phyloP scores from a whole-genome alignment of 352 stramenopile genomes.

The Nothophytophthora sp. region DNA sequence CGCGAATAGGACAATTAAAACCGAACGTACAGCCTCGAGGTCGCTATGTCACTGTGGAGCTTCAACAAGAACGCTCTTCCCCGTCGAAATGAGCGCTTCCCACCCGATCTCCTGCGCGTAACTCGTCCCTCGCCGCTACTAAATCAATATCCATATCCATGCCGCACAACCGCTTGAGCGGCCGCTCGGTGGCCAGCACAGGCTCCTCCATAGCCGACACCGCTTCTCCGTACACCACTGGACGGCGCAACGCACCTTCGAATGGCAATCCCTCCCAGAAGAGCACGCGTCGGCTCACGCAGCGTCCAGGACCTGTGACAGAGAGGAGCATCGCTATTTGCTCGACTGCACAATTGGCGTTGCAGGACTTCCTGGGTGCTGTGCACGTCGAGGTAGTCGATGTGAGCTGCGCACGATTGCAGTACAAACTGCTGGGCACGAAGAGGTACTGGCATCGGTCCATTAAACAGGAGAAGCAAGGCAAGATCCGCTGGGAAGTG shows the following conservation, averaged over 20 bases:
- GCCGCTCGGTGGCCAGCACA: constrained; percentile 2
- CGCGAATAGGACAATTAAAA: too few relatives aligned
- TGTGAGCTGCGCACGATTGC: constrained; percentile 55
- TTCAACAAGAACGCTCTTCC: too few relatives aligned
- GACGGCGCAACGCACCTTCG: constrained; percentile 16
- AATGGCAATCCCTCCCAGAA: constrained; percentile 16
- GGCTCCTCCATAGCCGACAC: constrained; percentile 1
- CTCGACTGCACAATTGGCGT: constrained; percentile 11
- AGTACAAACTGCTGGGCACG: constrained; percentile 58
- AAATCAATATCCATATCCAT: too few relatives aligned
- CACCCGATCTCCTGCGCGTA: too few relatives aligned
- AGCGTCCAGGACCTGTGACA: constrained; percentile 12
- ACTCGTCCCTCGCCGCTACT: too few relatives aligned
- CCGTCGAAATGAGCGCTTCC: too few relatives aligned
- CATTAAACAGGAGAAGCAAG: constrained; percentile 67
- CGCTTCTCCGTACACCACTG: constrained; percentile 16
- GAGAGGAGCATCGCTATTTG: constrained; percentile 25
- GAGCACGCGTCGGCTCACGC: constrained; percentile 7
- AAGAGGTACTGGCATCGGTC: constrained; percentile 70
- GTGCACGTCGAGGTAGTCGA: constrained; percentile 32
- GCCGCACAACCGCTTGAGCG: constrained; percentile 15
- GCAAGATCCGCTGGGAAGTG: constrained; percentile 59
- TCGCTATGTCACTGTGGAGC: too few relatives aligned
- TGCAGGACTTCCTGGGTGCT: constrained; percentile 13
- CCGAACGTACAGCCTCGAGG: too few relatives aligned